phyloP scores from a whole-genome alignment of 2,329 filamentous ascomycete genomes.

The Magnaporthales sp. region DNA sequence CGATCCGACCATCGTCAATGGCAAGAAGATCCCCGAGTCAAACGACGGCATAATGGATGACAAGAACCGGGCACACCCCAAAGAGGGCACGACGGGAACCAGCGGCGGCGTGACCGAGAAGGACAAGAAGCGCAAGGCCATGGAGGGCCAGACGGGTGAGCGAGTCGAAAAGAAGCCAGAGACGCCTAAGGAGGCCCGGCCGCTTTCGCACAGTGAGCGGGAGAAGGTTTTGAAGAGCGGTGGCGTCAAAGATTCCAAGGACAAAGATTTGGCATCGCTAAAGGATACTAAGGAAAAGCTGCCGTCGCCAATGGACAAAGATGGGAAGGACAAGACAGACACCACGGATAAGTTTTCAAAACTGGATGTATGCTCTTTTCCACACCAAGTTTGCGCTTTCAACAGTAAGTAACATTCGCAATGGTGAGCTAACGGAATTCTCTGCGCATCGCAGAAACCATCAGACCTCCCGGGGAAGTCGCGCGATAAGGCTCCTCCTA shows the following conservation, averaged over 20 bases:
- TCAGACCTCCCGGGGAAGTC: slow-evolving; percentile 70
- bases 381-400: too few relatives aligned
- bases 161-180: slow-evolving; percentile 68
- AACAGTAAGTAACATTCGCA: not conserved
- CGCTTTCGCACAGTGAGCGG: slow-evolving; percentile 72
- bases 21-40: slow-evolving; percentile 51
- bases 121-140: slow-evolving; percentile 62
- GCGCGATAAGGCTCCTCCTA: slow-evolving; percentile 63
- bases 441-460: slow-evolving; percentile 56
- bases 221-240: slow-evolving; percentile 46
- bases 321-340: slow-evolving; percentile 27
- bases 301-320: slow-evolving; percentile 33
- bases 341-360: slow-evolving; percentile 31
- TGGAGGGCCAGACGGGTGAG: slow-evolving; percentile 56
- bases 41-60: slow-evolving; percentile 92
- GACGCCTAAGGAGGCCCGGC: slow-evolving; percentile 76
- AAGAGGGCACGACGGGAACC: slow-evolving; percentile 79
- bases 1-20: slow-evolving; percentile 46
- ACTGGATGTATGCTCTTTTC: slow-evolving; percentile 44
- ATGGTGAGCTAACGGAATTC: slow-evolving; percentile 6
- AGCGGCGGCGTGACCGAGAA: slow-evolving; percentile 87
- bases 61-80: slow-evolving; percentile 63
- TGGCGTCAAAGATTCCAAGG: slow-evolving; percentile 28
- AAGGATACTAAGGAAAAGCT: slow-evolving; percentile 26
- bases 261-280: slow-evolving; percentile 21